phyloP scores from a whole-genome alignment of 805 yeast genomes.

The Sugiyamaella lignohabitans region DNA sequence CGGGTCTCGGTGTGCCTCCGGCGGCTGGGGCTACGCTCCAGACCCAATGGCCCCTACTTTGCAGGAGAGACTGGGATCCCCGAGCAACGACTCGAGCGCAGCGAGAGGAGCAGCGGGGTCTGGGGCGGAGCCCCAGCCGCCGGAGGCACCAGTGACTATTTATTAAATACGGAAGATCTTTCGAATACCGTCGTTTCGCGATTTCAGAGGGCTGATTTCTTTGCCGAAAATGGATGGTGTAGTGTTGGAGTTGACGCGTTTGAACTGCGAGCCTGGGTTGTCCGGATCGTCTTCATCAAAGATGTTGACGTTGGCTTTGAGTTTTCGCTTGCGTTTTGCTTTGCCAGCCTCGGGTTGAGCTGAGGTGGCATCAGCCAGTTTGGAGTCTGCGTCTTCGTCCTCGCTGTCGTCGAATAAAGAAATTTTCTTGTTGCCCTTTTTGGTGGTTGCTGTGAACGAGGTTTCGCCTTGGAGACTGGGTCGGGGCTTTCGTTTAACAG shows the following conservation, averaged over 20 bases:
- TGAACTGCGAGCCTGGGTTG: conserved; percentile 16
- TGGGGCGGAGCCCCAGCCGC: not conserved
- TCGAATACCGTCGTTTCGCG: conserved; percentile 10
- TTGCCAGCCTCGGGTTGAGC: not conserved
- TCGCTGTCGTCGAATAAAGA: conserved; percentile 18
- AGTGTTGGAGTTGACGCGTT: conserved; percentile 7
- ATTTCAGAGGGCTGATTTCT: conserved; percentile 15
- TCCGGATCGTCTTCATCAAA: conserved; percentile 19
- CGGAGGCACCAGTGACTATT: not conserved
- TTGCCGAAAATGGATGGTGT: not conserved
- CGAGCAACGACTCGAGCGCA: not conserved
- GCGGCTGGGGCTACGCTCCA: not conserved
- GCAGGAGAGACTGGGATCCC: not conserved
- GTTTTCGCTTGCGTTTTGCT: conserved; percentile 13
- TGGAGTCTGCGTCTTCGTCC: conserved; percentile 7
- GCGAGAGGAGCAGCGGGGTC: not conserved
- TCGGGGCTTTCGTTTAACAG: conserved; percentile 5
- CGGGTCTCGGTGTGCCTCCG: not conserved
- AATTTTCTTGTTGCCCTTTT: conserved; percentile 10
- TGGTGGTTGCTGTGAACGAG: conserved; percentile 9
- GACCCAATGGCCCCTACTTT: not conserved
- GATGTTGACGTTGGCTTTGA: conserved; percentile 8
- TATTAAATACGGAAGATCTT: conserved; percentile 10
- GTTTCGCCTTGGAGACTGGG: conserved; percentile 4
- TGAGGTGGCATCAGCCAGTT: not conserved